These are phyloP conservation scores for Croton laevigatus DNA, from an alignment of 441 rosid genomes.

Conservation along the genomic window DNA sequence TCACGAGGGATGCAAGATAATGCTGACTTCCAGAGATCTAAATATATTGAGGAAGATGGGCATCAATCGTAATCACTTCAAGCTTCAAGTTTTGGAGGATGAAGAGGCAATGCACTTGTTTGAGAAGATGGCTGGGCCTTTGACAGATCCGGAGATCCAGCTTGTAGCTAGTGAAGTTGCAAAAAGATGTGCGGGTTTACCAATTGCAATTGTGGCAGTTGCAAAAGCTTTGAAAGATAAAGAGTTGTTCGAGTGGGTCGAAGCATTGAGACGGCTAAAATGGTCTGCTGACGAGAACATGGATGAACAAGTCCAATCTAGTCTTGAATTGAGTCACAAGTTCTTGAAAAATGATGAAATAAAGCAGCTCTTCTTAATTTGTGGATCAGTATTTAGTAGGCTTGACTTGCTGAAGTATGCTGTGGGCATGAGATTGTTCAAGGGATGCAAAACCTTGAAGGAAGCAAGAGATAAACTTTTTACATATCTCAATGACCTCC, in stretches of 20 bases:
- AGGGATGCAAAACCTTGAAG: background rate
- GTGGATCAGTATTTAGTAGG: too few species aligned
- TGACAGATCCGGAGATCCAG: background rate
- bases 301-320: background rate
- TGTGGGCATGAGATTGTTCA: conserved; percentile 17
- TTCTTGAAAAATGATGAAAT: background rate
- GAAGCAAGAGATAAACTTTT: background rate
- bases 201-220: background rate
- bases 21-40: background rate
- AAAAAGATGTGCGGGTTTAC: conserved; percentile 11
- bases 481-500: background rate
- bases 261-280: background rate
- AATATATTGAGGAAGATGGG: background rate
- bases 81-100: background rate
- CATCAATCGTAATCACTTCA: background rate
- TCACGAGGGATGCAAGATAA: background rate
- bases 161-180: background rate
- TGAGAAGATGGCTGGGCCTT: background rate
- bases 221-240: background rate
- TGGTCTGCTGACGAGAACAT: background rate
- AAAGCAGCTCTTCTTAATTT: too few species aligned
- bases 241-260: background rate
- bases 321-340: conserved; percentile 14
- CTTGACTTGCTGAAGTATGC: background rate
- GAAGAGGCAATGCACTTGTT: background rate